Evolutionary conservation across 371 early-diverging fungal genomes (phyloP).

Genomic region (Lichtheimia ornata): DNA sequence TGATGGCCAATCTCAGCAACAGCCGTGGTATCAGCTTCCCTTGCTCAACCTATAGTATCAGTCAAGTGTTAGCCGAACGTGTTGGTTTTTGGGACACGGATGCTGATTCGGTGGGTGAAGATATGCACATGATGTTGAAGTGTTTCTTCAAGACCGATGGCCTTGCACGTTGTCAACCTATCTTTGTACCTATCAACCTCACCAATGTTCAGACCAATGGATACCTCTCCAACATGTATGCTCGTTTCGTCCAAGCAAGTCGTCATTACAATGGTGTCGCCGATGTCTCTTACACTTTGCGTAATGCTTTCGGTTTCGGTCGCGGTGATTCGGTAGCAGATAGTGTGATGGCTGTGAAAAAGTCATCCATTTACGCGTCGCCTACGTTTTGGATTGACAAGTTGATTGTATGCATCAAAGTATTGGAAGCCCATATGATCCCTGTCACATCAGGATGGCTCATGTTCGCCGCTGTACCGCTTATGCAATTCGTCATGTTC

Average conservation of each 20-base stretch:
- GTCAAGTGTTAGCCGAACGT: slow-evolving; percentile 67
- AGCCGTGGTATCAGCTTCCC: slow-evolving; percentile 67
- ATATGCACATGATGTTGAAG: slow-evolving; percentile 86
- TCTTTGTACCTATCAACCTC: slow-evolving; percentile 76
- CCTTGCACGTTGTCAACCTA: slow-evolving; percentile 62
- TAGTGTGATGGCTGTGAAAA: slow-evolving; percentile 25
- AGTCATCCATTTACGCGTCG: slow-evolving; percentile 37
- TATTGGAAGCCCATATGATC: slow-evolving; percentile 58
- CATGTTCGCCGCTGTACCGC: slow-evolving; percentile 60
- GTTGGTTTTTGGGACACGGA: slow-evolving; percentile 82
- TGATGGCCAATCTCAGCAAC: slow-evolving; percentile 77
- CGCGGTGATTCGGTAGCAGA: neutral
- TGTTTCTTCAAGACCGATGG: slow-evolving; percentile 78
- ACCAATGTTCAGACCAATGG: slow-evolving; percentile 73
- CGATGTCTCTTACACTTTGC: slow-evolving; percentile 57
- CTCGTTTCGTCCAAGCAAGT: slow-evolving; percentile 71
- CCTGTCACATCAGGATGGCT: slow-evolving; percentile 58
- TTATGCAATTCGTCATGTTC: slow-evolving; percentile 53
- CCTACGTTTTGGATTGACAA: slow-evolving; percentile 43
- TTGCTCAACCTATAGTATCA: slow-evolving; percentile 75
- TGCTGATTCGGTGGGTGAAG: slow-evolving; percentile 81
- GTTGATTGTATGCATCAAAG: slow-evolving; percentile 41
- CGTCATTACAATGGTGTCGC: slow-evolving; percentile 68
- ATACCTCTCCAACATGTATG: slow-evolving; percentile 54
- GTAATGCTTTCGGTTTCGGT: slow-evolving; percentile 21